A percentile compares a stretch with the other conserved stretches of the same genome.
Evolutionary conservation across 441 rosid species (phyloP).

Genomic region (Pelargonium citronellum): DNA sequence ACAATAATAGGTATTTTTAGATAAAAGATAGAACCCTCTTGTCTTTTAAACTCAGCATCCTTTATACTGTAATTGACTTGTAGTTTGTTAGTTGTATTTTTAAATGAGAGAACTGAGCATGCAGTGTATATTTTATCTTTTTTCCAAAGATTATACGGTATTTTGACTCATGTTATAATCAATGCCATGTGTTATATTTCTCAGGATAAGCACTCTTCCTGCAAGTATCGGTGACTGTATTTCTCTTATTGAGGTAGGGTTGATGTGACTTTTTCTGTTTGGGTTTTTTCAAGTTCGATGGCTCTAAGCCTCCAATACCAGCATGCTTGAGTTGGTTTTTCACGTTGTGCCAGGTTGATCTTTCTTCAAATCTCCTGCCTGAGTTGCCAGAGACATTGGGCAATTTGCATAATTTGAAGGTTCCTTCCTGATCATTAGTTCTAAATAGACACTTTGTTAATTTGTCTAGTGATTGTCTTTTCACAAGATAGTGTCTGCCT

Average conservation of each 20-base stretch:
- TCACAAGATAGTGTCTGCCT: background rate
- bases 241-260: slow-evolving; percentile 61
- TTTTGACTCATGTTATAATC: background rate
- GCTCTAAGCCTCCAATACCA: background rate
- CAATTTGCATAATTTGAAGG: slow-evolving; percentile 63
- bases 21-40: background rate
- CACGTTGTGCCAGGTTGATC: slow-evolving; percentile 56
- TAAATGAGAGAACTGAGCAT: background rate
- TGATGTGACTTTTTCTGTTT: slow-evolving; percentile 9
- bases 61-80: background rate
- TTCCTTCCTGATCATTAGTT: slow-evolving; percentile 20
- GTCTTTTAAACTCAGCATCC: background rate
- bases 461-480: background rate
- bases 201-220: slow-evolving; percentile 56
- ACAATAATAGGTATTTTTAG: slow-evolving; percentile 55
- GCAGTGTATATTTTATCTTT: background rate
- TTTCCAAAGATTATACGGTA: background rate
- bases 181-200: slow-evolving; percentile 16
- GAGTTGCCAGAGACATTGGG: slow-evolving; percentile 60
- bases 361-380: slow-evolving; percentile 67
- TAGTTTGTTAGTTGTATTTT: background rate
- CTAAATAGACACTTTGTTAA: background rate
- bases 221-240: slow-evolving; percentile 44
- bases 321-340: slow-evolving; percentile 14
- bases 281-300: background rate